These are phyloP conservation scores for Rossbeevera mucosa DNA, from an alignment of 768 basidiomycete genomes.

Conservation along the genomic window DNA sequence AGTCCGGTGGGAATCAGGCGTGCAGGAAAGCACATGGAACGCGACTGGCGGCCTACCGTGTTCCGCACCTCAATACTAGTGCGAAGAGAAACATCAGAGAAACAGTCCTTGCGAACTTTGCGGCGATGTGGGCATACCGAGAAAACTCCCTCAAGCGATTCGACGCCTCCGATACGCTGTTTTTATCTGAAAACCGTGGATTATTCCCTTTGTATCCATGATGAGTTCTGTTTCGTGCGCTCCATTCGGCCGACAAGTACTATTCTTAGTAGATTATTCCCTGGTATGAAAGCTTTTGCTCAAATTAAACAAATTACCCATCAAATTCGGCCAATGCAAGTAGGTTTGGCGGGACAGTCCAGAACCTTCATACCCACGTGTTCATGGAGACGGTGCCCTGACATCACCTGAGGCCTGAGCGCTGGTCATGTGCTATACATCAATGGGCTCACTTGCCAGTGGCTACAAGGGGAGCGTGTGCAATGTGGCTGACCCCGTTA, in stretches of 20 bases:
- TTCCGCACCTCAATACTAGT: neutral
- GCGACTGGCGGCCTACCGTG: neutral
- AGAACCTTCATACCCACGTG: neutral
- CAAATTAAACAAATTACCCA: neutral
- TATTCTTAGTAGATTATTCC: neutral
- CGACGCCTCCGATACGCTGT: neutral
- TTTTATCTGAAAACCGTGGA: neutral
- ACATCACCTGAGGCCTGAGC: neutral
- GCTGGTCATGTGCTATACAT: constrained; percentile 2
- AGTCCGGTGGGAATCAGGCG: constrained; percentile 5
- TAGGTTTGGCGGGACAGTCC: neutral
- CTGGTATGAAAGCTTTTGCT: neutral
- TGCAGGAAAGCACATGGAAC: constrained; percentile 4
- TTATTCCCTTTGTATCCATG: neutral
- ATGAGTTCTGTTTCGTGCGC: neutral
- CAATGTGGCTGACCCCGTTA: neutral
- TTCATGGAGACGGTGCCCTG: neutral
- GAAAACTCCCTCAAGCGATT: neutral
- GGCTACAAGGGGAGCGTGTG: neutral
- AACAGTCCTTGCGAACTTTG: neutral
- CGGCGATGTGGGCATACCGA: neutral
- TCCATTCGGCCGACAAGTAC: neutral
- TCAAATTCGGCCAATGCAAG: neutral
- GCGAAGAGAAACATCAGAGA: neutral
- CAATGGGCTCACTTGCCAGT: constrained; percentile 1